Evolutionary conservation across 306 rosid species (phyloP).

Genomic region (Dalbergia oliveri): DNA sequence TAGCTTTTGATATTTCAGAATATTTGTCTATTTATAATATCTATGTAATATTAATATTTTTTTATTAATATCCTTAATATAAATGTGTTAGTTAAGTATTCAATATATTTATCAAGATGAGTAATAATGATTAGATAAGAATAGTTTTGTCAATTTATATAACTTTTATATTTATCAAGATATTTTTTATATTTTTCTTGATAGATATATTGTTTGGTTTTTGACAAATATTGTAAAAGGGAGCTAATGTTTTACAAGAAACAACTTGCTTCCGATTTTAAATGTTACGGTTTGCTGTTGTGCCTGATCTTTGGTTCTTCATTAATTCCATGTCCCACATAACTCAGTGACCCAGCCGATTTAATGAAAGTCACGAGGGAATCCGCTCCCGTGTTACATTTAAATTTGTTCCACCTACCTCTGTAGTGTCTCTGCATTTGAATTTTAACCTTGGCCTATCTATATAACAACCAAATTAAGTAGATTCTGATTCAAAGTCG

Average conservation of each 20-base stretch:
- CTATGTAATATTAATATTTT: too few species aligned
- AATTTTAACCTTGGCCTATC: slow-evolving; percentile 25
- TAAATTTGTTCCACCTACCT: slow-evolving; percentile 40
- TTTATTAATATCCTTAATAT: too few species aligned
- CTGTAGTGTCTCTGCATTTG: slow-evolving; percentile 15
- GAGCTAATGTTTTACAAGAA: neutral
- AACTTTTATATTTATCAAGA: too few species aligned
- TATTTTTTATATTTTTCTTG: too few species aligned
- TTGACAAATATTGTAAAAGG: too few species aligned
- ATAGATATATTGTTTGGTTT: too few species aligned
- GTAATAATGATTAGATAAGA: too few species aligned
- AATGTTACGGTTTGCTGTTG: slow-evolving; percentile 21
- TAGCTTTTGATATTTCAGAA: too few species aligned
- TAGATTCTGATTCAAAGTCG: slow-evolving; percentile 16
- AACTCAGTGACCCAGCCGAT: slow-evolving; percentile 9
- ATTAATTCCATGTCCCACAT: slow-evolving; percentile 14
- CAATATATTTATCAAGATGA: too few species aligned
- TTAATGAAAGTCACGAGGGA: slow-evolving; percentile 56
- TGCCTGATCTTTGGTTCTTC: neutral
- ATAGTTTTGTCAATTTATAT: too few species aligned
- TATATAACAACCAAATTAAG: slow-evolving; percentile 21
- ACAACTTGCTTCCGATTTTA: neutral
- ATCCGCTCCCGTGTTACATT: slow-evolving; percentile 26
- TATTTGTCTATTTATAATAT: too few species aligned
- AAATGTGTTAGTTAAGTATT: too few species aligned